These are phyloP conservation scores for Camellia lanceoleosa DNA, from an alignment of 148 eudicot species.

Conservation along the genomic window DNA sequence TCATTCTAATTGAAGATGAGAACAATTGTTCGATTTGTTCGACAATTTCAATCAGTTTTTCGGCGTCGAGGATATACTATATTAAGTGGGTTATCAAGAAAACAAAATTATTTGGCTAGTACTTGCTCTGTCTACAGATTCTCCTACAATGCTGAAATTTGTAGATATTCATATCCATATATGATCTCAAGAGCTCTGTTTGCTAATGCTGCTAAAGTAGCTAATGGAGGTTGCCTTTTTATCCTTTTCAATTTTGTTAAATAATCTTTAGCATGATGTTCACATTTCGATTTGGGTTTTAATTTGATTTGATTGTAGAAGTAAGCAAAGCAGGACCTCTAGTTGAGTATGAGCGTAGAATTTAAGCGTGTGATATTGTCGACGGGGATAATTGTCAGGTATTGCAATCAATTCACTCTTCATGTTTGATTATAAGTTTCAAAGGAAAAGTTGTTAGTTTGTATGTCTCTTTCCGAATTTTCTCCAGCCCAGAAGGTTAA, in stretches of 20 bases:
- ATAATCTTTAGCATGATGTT: neutral
- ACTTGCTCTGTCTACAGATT: slow-evolving; percentile 25
- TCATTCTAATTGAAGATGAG: slow-evolving; percentile 42
- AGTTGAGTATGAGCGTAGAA: slow-evolving; percentile 80
- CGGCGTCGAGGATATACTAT: slow-evolving; percentile 28
- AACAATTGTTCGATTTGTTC: slow-evolving; percentile 33
- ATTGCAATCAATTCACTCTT: neutral
- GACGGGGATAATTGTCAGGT: slow-evolving; percentile 93
- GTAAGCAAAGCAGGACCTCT: slow-evolving; percentile 62
- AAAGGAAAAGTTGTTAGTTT: too few relatives aligned
- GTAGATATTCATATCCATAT: slow-evolving; percentile 27
- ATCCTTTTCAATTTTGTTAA: neutral
- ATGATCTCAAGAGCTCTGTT: slow-evolving; percentile 42
- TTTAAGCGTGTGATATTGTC: slow-evolving; percentile 72
- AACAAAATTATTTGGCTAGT: slow-evolving; percentile 25
- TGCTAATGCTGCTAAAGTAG: slow-evolving; percentile 40
- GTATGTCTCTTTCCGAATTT: too few relatives aligned
- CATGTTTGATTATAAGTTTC: neutral
- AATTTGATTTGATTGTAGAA: slow-evolving; percentile 32
- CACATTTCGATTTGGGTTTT: neutral
- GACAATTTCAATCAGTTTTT: slow-evolving; percentile 38
- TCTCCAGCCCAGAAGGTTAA: too few relatives aligned
- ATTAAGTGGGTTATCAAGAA: slow-evolving; percentile 25
- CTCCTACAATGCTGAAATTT: slow-evolving; percentile 22
- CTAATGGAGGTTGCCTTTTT: slow-evolving; percentile 38